Evolutionary conservation across 148 eudicot genomes (phyloP).

Genomic region (Amaranthus palmeri): DNA sequence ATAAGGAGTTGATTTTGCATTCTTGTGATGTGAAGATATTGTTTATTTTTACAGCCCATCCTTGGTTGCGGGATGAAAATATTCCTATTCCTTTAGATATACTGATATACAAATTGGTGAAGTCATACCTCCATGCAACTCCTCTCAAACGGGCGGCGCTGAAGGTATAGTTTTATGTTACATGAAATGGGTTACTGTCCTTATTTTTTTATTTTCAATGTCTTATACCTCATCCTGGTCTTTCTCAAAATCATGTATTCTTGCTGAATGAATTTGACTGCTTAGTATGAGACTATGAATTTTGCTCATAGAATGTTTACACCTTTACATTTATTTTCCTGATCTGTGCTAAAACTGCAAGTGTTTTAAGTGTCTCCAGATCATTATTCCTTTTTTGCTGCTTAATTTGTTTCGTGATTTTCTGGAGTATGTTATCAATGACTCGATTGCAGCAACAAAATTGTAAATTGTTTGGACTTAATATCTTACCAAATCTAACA

Average conservation of each 20-base stretch:
- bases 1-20: constrained; percentile 1
- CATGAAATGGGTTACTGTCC: not conserved
- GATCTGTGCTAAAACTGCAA: too few relatives aligned
- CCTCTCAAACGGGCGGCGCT: constrained; percentile 64
- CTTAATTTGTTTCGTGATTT: not conserved
- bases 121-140: constrained; percentile 54
- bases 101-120: constrained; percentile 56
- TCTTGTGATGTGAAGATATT: not conserved
- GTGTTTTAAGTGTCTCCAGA: not conserved
- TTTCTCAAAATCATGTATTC: not conserved
- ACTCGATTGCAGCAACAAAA: too few relatives aligned
- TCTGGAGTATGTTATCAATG: not conserved
- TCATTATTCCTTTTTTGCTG: not conserved
- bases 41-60: constrained; percentile 42
- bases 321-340: too few relatives aligned
- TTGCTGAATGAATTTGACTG: not conserved
- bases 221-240: not conserved
- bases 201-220: not conserved
- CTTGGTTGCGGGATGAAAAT: constrained; percentile 54
- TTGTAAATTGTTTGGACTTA: too few relatives aligned
- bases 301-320: not conserved
- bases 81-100: constrained; percentile 51
- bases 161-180: constrained; percentile 33
- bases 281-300: not conserved
- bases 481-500: not conserved